Conservation (phyloP, 1,139 yeast species). For the Zygosaccharomyces pseudobailii region DNA sequence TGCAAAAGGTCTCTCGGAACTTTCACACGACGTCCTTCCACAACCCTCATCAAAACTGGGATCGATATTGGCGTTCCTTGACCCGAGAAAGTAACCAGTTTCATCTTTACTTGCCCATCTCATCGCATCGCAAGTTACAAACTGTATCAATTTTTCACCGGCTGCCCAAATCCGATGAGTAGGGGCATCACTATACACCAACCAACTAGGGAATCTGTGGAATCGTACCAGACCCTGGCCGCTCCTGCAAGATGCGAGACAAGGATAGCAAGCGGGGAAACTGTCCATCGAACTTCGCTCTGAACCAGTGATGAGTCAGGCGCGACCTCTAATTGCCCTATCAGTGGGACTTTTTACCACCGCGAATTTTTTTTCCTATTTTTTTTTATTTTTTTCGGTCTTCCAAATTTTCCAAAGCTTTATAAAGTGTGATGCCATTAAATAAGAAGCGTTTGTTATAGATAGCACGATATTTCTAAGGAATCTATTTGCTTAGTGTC, state of each 20-base stretch:
- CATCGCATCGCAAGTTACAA: slow-evolving; percentile 2
- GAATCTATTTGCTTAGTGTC: neutral
- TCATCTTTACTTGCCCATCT: slow-evolving; percentile 13
- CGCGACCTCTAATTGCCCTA: neutral
- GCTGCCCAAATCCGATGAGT: neutral
- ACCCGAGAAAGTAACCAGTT: slow-evolving; percentile 33
- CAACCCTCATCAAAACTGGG: slow-evolving; percentile 22
- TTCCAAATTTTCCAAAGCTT: slow-evolving; percentile 1
- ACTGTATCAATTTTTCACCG: slow-evolving; percentile 2
- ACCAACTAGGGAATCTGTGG: neutral
- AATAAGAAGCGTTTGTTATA: neutral
- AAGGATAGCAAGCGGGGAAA: neutral
- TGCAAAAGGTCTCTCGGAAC: slow-evolving; percentile 23
- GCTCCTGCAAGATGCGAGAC: neutral
- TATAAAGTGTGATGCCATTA: neutral
- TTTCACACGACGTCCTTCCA: slow-evolving; percentile 23
- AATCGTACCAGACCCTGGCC: neutral
- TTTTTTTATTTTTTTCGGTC: neutral
- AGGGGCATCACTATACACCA: neutral
- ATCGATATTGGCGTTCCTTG: slow-evolving; percentile 33
- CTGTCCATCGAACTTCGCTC: neutral
- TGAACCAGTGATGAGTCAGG: neutral
- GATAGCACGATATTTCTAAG: neutral
- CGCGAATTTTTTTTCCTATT: neutral
- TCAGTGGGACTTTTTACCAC: slow-evolving; percentile 1